These are phyloP conservation scores for Aureococcus anophagefferens DNA, from an alignment of 108 stramenopile species.

Conservation along the genomic window DNA sequence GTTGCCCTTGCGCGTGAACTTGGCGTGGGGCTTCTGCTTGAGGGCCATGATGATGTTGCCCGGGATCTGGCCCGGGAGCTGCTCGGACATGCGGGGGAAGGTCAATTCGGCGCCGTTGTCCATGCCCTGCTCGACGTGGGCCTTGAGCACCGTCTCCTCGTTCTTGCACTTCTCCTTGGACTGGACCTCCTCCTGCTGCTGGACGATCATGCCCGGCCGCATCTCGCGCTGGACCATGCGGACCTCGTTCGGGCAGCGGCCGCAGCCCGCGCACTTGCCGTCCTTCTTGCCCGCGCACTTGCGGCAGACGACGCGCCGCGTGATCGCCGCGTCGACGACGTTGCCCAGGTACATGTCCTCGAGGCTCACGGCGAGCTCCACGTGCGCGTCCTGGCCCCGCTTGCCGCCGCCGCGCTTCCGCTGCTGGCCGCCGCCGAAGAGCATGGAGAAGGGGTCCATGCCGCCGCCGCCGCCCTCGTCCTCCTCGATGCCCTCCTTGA, in stretches of 20 bases:
- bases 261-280: conserved; percentile 15
- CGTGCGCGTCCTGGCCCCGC: conserved; percentile 13
- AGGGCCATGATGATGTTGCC: conserved; percentile 42
- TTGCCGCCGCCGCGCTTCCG: conserved; percentile 4
- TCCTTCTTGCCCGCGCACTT: conserved; percentile 5
- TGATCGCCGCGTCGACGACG: conserved; percentile 17
- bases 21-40: conserved; percentile 32
- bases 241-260: conserved; percentile 19
- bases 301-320: conserved; percentile 17
- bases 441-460: conserved; percentile 27
- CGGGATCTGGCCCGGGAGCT: conserved; percentile 23
- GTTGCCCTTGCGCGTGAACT: conserved; percentile 35
- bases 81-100: conserved; percentile 22
- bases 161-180: conserved; percentile 26
- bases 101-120: conserved; percentile 5
- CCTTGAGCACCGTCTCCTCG: conserved; percentile 19
- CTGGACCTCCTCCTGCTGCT: conserved; percentile 27
- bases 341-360: conserved; percentile 28
- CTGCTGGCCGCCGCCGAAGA: conserved; percentile 22
- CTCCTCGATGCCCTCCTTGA: conserved; percentile 40
- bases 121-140: conserved; percentile 23
- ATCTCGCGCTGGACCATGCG: conserved; percentile 21
- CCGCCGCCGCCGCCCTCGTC: conserved; percentile 23
- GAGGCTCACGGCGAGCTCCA: conserved; percentile 13
- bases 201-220: conserved; percentile 20